Evolutionary conservation across 2,329 filamentous ascomycete species (phyloP).

Genomic region (Alternaria hordeiaustralica): DNA sequence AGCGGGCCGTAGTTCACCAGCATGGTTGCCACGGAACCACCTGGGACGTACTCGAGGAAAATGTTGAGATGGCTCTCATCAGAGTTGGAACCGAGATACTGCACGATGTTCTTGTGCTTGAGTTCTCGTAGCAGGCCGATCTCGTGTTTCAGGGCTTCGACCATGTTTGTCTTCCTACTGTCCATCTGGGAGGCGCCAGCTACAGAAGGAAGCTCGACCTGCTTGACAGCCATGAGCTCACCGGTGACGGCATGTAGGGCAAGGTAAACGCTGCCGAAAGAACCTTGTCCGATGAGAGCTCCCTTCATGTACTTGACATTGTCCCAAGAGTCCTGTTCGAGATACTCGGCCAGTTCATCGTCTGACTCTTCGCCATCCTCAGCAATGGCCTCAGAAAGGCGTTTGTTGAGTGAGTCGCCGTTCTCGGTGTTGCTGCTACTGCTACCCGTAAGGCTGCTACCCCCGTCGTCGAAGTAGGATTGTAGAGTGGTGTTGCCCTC

Average conservation of each 20-base stretch:
- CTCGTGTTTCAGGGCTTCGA: conserved; percentile 94
- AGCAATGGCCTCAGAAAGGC: conserved; percentile 81
- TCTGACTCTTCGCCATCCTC: conserved; percentile 93
- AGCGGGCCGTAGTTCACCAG: conserved; percentile 97
- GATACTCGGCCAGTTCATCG: conserved; percentile 86
- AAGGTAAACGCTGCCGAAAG: conserved; percentile 94
- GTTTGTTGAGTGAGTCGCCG: conserved; percentile 77
- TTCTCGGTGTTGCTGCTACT: conserved; percentile 64
- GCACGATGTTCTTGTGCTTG: conserved; percentile 96
- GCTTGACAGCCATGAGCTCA: conserved; percentile 97
- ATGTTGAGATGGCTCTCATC: conserved; percentile 94
- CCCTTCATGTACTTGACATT: conserved; percentile 99
- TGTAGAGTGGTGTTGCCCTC: conserved; percentile 72
- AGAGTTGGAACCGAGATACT: conserved; percentile 94
- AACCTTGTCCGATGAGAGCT: conserved; percentile 93
- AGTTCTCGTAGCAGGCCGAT: conserved; percentile 93
- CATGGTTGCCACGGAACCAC: conserved; percentile 97
- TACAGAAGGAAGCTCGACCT: conserved; percentile 88
- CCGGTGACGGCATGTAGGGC: conserved; percentile 95
- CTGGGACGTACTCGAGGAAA: conserved; percentile 98
- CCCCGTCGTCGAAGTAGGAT: conserved; percentile 85
- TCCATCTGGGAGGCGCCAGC: conserved; percentile 76
- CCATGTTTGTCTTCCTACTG: conserved; percentile 95
- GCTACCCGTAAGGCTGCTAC: conserved; percentile 74
- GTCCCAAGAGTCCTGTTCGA: conserved; percentile 92